These are phyloP conservation scores for Mucuna pruriens DNA, from an alignment of 306 rosid species.

Conservation along the genomic window DNA sequence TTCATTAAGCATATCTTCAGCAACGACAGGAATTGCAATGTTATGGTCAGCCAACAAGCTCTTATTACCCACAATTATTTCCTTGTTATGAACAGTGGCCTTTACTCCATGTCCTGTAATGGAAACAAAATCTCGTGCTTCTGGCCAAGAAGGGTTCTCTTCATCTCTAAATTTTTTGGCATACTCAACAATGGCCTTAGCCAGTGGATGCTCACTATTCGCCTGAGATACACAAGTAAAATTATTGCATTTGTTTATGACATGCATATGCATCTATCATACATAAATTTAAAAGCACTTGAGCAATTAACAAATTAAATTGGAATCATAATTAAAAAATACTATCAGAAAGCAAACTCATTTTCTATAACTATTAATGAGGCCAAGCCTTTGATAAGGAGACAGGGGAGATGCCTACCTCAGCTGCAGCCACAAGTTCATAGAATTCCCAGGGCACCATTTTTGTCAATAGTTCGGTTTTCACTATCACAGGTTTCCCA, in stretches of 20 bases:
- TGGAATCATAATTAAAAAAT: neutral
- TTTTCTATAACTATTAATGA: slow-evolving; percentile 2
- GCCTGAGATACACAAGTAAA: slow-evolving; percentile 51
- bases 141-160: slow-evolving; percentile 68
- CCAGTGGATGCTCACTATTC: slow-evolving; percentile 92
- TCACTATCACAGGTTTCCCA: slow-evolving; percentile 84
- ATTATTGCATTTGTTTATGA: neutral
- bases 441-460: slow-evolving; percentile 63
- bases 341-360: neutral
- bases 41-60: slow-evolving; percentile 61
- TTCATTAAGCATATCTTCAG: slow-evolving; percentile 65
- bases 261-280: slow-evolving; percentile 10
- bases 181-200: slow-evolving; percentile 78
- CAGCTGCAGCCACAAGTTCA: slow-evolving; percentile 87
- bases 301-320: slow-evolving; percentile 1
- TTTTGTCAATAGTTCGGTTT: slow-evolving; percentile 48
- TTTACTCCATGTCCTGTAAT: slow-evolving; percentile 92
- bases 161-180: slow-evolving; percentile 72
- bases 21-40: slow-evolving; percentile 56
- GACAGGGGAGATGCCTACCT: slow-evolving; percentile 50
- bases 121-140: slow-evolving; percentile 72
- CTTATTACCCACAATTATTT: slow-evolving; percentile 79
- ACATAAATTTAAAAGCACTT: neutral
- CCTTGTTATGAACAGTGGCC: slow-evolving; percentile 71
- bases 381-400: slow-evolving; percentile 24